These are phyloP conservation scores for Ambrosiella cleistominuta DNA, from an alignment of 2,329 filamentous ascomycete species.

Conservation along the genomic window DNA sequence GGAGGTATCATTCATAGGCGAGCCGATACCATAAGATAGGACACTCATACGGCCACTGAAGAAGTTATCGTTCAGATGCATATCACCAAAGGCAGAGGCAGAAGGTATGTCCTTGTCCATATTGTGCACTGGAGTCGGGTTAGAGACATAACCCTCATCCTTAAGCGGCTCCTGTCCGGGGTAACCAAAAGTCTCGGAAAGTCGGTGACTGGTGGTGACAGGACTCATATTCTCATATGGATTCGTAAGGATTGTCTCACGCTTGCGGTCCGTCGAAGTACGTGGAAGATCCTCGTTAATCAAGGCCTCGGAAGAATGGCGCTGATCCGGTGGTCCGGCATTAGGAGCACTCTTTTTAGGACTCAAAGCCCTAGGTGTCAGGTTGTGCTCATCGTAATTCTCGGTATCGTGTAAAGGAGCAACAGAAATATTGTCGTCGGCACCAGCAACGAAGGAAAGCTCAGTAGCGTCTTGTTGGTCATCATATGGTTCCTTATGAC, in stretches of 20 bases:
- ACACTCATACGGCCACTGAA: constrained; percentile 60
- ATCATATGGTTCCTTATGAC: constrained; percentile 27
- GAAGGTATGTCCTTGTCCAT: constrained; percentile 29
- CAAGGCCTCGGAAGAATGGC: neutral
- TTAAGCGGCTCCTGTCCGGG: constrained; percentile 7
- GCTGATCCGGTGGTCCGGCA: neutral
- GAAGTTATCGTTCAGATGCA: constrained; percentile 45
- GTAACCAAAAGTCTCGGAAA: constrained; percentile 32
- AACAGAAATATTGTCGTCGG: constrained; percentile 10
- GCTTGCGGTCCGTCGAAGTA: constrained; percentile 40
- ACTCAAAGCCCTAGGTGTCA: constrained; percentile 27
- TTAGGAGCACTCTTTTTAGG: constrained; percentile 25
- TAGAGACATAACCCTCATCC: constrained; percentile 88
- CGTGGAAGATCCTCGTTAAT: constrained; percentile 21
- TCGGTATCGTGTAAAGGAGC: constrained; percentile 4
- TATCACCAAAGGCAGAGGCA: constrained; percentile 23
- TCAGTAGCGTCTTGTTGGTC: constrained; percentile 4
- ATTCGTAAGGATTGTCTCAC: constrained; percentile 49
- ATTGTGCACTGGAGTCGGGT: constrained; percentile 32
- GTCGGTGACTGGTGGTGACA: constrained; percentile 32
- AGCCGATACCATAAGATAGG: constrained; percentile 79
- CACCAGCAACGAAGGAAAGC: constrained; percentile 10
- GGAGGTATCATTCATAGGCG: constrained; percentile 76
- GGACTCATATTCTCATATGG: constrained; percentile 49
- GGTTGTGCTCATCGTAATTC: constrained; percentile 21